phyloP scores from a whole-genome alignment of 805 yeast genomes.

The Clavispora phyllophila region DNA sequence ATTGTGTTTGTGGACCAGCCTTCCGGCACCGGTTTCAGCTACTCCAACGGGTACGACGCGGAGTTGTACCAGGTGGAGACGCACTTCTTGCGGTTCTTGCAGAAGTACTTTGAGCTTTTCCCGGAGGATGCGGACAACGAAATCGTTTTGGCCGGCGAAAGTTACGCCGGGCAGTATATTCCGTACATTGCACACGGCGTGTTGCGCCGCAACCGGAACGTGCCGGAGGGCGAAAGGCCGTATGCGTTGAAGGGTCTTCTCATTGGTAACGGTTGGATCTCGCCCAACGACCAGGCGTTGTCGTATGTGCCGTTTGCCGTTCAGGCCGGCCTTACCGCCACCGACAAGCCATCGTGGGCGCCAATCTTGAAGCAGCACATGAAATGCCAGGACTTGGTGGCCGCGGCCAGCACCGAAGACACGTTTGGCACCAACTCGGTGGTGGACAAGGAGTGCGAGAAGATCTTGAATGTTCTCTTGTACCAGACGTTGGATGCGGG shows the following conservation, averaged over 20 bases:
- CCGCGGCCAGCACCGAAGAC: conserved; percentile 4
- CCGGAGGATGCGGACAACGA: conserved; percentile 66
- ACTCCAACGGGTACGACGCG: conserved; percentile 47
- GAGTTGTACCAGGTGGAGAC: conserved; percentile 54
- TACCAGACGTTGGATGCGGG: conserved; percentile 21
- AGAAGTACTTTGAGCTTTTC: conserved; percentile 61
- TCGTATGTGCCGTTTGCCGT: conserved; percentile 71
- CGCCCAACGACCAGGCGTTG: conserved; percentile 79
- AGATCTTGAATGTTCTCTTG: conserved; percentile 38
- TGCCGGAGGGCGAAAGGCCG: conserved; percentile 7
- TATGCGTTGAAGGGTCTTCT: conserved; percentile 58
- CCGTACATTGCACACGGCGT: conserved; percentile 78
- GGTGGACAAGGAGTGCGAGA: conserved; percentile 37
- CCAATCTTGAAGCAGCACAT: conserved; percentile 47
- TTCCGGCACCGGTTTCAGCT: conserved; percentile 86
- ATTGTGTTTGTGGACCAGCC: conserved; percentile 92
- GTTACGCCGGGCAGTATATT: conserved; percentile 95
- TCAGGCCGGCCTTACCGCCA: conserved; percentile 50
- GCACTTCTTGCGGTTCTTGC: conserved; percentile 62
- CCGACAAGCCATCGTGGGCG: conserved; percentile 34
- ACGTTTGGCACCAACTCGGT: conserved; percentile 3
- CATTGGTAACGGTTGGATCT: conserved; percentile 94
- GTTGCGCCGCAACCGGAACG: conserved; percentile 37
- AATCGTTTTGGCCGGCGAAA: conserved; percentile 84
- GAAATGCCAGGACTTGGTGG: conserved; percentile 52